phyloP scores from a whole-genome alignment of 2,329 filamentous ascomycete species.

The Alternaria tenuissima region DNA sequence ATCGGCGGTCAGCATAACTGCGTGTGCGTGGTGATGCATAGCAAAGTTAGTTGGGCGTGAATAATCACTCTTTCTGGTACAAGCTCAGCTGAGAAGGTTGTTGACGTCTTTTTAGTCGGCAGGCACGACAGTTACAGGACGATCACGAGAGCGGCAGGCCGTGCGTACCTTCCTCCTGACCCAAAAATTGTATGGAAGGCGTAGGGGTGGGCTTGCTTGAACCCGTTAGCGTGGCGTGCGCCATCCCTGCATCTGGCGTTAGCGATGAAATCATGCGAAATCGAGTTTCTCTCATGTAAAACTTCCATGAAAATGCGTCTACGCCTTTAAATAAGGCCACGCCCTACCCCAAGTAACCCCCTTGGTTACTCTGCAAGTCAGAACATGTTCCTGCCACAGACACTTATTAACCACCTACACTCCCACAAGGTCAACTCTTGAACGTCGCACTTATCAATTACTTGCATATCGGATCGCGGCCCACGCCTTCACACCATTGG shows the following conservation, averaged over 20 bases:
- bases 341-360: slow-evolving; percentile 21
- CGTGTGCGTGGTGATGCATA: slow-evolving; percentile 4
- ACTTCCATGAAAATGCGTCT: slow-evolving; percentile 6
- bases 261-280: slow-evolving; percentile 42
- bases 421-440: slow-evolving; percentile 48
- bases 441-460: slow-evolving; percentile 18
- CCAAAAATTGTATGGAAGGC: slow-evolving; percentile 37
- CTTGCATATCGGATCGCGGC: slow-evolving; percentile 30
- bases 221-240: slow-evolving; percentile 27
- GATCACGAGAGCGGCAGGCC: slow-evolving; percentile 44
- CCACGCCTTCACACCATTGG: slow-evolving; percentile 27
- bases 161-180: slow-evolving; percentile 44
- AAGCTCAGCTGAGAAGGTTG: slow-evolving; percentile 7
- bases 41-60: background rate
- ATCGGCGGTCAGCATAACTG: slow-evolving; percentile 13
- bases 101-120: slow-evolving; percentile 19
- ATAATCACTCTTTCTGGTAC: background rate
- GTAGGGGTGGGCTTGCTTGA: slow-evolving; percentile 30
- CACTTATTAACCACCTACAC: slow-evolving; percentile 41
- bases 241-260: slow-evolving; percentile 38
- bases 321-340: slow-evolving; percentile 31
- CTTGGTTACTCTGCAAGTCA: slow-evolving; percentile 6
- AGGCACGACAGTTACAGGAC: slow-evolving; percentile 21
- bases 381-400: slow-evolving; percentile 47
- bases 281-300: slow-evolving; percentile 46